Base-by-base conservation (phyloP, 148 eudicot species). In the Arbutus unedo region DNA sequence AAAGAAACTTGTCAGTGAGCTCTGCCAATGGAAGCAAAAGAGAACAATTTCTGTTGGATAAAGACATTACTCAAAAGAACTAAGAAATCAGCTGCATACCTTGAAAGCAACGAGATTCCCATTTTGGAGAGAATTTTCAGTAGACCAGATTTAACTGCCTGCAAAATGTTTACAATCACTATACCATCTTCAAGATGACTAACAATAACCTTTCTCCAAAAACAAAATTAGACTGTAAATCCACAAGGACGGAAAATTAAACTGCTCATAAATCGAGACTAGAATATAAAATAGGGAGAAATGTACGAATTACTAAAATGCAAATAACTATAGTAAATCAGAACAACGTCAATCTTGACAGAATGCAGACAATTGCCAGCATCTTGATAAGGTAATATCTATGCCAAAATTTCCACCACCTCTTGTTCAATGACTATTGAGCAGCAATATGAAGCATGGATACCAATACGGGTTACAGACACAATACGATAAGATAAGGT, bases 61-160 rank as follows among this genome's bases (percentile, higher is more conserved):
- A 55, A 78, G 68, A 19, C 79, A 77, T 56, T 50, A 74, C 56
- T 50, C 64, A 62, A 44, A 49, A 74, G 48, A 74, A 66, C 31
- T 38, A 66, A 77, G 72, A 82, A 78, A 71, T 76, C 74, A 64
- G 83, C 71, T 74, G 41, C 84, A 87, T 90, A 94, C 99, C 99
- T 96, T 10, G 99, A 96, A 79, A 96, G 98, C 87, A 96, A 88
- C 60, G 98, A 96, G 88, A 96, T 96, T 50, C 99, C 99, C 99
- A 96, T 96, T 87, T 96, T 96, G 15, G 99, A 96, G 81, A 96
- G 96, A 85, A 96, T 96, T 85, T 96, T 96, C 62, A 90, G 86
- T 73, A 96, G 90, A 76, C 99, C 99, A 86, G 98, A 86, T 74
- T 85, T 92, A 74, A 96, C 92, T 11, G 99, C 96, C 99, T 96